phyloP scores from a whole-genome alignment of 148 eudicot species.

The Limonium bicolor region DNA sequence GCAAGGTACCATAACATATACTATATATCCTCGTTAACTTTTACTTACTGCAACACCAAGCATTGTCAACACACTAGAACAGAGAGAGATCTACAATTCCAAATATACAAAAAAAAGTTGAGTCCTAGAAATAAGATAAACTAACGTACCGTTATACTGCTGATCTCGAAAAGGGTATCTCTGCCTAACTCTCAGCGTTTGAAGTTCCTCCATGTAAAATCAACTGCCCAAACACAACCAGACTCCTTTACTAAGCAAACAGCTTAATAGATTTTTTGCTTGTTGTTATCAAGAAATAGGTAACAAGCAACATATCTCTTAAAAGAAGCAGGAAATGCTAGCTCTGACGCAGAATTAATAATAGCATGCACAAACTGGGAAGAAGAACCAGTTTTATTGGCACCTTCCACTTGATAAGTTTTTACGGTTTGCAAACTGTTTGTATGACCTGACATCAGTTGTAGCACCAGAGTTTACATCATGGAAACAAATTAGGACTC shows the following conservation, averaged over 20 bases:
- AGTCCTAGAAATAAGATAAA: not conserved
- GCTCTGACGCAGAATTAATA: not conserved
- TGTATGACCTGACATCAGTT: constrained; percentile 55
- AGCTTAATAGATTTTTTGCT: not conserved
- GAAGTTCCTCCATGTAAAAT: constrained; percentile 82
- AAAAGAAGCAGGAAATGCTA: not conserved
- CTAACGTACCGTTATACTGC: constrained; percentile 62
- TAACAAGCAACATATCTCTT: not conserved
- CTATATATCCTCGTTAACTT: no score
- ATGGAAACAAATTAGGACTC: constrained; percentile 67
- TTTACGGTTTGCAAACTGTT: constrained; percentile 61
- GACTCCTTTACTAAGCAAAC: no score
- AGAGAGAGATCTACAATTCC: no score
- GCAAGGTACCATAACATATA: constrained; percentile 13
- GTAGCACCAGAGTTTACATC: constrained; percentile 69
- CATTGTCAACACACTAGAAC: no score
- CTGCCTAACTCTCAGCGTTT: constrained; percentile 65
- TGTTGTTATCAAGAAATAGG: not conserved
- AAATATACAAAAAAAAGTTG: no score
- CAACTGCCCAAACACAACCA: constrained; percentile 72
- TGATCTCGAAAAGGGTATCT: constrained; percentile 74
- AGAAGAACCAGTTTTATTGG: constrained; percentile 63
- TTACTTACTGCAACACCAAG: no score
- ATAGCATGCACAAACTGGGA: constrained; percentile 19
- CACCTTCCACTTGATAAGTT: constrained; percentile 76